Evolutionary conservation across 73 alveolate genomes (phyloP).

Genomic region (Paramecium biaurelia): DNA sequence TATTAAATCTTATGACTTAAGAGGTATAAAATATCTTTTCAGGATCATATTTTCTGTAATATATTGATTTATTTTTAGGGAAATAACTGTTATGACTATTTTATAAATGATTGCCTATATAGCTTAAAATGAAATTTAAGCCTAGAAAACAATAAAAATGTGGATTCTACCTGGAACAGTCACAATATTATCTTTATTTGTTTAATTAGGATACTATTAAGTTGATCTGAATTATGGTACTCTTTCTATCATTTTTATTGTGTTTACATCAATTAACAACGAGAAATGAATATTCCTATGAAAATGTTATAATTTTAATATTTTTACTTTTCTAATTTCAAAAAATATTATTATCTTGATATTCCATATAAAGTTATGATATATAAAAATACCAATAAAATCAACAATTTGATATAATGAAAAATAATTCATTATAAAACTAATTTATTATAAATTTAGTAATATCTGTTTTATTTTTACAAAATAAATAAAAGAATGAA

Average conservation of each 20-base stretch:
- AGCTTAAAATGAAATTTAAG: neutral
- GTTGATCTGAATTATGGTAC: neutral
- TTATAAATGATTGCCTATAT: slow-evolving; percentile 23
- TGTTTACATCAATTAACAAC: neutral
- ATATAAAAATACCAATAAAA: too few species aligned
- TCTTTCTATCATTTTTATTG: slow-evolving; percentile 28
- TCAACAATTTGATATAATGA: neutral
- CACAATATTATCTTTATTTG: neutral
- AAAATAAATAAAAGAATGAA: neutral
- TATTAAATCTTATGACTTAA: neutral
- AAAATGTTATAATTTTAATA: neutral
- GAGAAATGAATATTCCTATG: neutral
- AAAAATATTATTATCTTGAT: neutral
- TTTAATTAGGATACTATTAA: neutral
- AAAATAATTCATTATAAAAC: neutral
- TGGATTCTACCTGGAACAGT: slow-evolving; percentile 13
- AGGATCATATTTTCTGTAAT: slow-evolving; percentile 11
- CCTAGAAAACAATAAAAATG: neutral
- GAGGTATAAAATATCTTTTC: neutral
- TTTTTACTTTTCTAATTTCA: neutral
- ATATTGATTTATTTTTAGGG: neutral
- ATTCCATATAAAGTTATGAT: neutral
- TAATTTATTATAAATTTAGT: neutral
- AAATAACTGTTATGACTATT: neutral
- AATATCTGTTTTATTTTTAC: neutral